Evolutionary conservation across 2,329 filamentous ascomycete genomes (phyloP), one percentile per base, ranked within the genome.

Genomic region (Botrytis fragariae): DNA sequence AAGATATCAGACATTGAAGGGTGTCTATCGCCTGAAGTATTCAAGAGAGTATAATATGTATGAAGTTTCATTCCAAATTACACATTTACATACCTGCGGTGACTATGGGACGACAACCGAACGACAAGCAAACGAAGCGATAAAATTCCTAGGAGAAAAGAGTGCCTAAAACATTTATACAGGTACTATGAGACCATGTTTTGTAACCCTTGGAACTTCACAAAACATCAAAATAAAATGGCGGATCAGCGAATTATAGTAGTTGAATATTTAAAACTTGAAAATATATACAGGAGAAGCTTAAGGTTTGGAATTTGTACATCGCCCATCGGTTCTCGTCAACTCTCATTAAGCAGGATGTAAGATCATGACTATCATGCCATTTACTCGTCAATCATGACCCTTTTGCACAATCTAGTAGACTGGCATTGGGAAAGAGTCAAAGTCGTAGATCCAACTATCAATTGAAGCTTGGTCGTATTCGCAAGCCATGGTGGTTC

Each of bases 381-480:
- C 10, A 32, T 37, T 37, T 37, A 18, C 39, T n/a, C 54, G 44
- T 48, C 68, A n/a, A 48, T 37, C 18, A 25, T 37, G 29, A 8
- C 4, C 9, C 12, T 4, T 32, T 59, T 37, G 54, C 16, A n/a
- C 39, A n/a, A n/a, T 71, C 63, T 74, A 75, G 45, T 77, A 77
- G 22, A 76, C 76, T 14, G 74, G 69, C 70, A 75, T 35, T 29
- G 69, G 72, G 42, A 76, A 73, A 22, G 67, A 72, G 51, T 75
- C 65, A 25, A 81, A 77, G n/a, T 73, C 73, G 64, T 81, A 81
- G 32, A 75, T 74, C 79, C 79, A 81, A 35, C 72, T 81, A 65
- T 80, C 78, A n/a, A 79, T 77, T 25, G 74, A 76, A 60, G 72
- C 71, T 61, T 79, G 75, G 65, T 79, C 77, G 57, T 77, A 77